These are phyloP conservation scores for Russula brevipes DNA, from an alignment of 768 basidiomycete species.

Conservation along the genomic window DNA sequence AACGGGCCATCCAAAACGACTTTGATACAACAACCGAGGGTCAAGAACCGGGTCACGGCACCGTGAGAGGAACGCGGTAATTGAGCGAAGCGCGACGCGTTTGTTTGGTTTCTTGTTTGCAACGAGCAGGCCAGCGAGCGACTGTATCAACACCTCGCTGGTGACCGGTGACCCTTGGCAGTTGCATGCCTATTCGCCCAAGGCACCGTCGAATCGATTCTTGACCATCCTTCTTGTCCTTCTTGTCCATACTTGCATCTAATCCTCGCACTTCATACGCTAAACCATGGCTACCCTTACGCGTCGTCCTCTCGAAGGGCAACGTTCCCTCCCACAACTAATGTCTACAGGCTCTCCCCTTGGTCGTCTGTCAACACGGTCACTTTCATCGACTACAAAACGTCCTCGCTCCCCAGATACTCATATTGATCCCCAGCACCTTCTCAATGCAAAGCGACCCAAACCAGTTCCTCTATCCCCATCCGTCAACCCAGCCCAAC, in stretches of 20 bases:
- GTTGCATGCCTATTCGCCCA: conserved; percentile 12
- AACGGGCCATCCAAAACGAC: neutral
- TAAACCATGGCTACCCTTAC: conserved; percentile 20
- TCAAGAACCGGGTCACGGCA: neutral
- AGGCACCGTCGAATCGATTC: conserved; percentile 8
- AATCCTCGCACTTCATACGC: neutral
- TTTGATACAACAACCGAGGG: neutral
- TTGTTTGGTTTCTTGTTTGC: conserved; percentile 23
- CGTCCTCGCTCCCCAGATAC: conserved; percentile 26
- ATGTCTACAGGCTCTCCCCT: conserved; percentile 21
- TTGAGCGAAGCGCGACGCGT: conserved; percentile 24
- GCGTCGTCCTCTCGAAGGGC: conserved; percentile 24
- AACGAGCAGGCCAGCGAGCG: neutral
- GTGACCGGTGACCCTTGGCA: neutral
- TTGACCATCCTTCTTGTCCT: conserved; percentile 7
- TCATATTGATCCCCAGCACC: conserved; percentile 20
- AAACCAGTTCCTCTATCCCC: conserved; percentile 20
- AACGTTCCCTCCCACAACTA: conserved; percentile 24
- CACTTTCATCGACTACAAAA: conserved; percentile 16
- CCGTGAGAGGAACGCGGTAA: neutral
- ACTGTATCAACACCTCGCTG: neutral
- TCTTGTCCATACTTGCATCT: neutral
- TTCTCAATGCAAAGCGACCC: conserved; percentile 22
- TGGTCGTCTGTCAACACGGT: conserved; percentile 10
- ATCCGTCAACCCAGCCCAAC: conserved; percentile 2